Conservation (phyloP, 345 rosid genomes). For the Eutrema heterophyllum region DNA sequence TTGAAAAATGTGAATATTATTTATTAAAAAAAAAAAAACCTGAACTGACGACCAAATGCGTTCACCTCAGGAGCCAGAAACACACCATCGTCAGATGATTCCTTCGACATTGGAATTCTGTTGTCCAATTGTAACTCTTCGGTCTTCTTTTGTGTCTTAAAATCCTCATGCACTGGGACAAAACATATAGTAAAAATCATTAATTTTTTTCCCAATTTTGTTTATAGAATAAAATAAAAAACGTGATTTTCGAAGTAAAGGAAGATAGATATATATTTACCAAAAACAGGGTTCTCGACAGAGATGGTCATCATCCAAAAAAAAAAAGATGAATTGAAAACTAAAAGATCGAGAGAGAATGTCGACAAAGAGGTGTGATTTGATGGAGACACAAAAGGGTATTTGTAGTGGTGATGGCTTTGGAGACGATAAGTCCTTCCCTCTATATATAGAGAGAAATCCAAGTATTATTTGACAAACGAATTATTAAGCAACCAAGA, state of each 20-base stretch:
- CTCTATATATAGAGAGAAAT: conserved; percentile 43
- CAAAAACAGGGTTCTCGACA: conserved; percentile 40
- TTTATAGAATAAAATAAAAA: no score
- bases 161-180: conserved; percentile 9
- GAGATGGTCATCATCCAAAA: conserved; percentile 42
- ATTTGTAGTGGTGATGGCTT: conserved; percentile 36
- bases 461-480: conserved; percentile 36
- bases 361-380: background rate
- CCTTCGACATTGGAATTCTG: conserved; percentile 2
- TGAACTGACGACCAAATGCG: conserved; percentile 42
- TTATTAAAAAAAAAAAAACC: background rate
- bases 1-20: no score
- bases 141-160: conserved; percentile 10
- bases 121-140: conserved; percentile 44
- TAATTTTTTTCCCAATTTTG: no score
- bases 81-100: conserved; percentile 5
- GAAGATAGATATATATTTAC: conserved; percentile 19
- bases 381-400: background rate
- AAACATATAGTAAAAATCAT: background rate
- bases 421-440: conserved; percentile 24
- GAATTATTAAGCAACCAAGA: conserved; percentile 12
- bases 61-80: conserved; percentile 54
- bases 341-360: conserved; percentile 3
- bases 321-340: background rate
- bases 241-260: no score